A percentile compares a stretch with the other conserved stretches of the same genome.
Evolutionary conservation across 2,329 filamentous ascomycete species (phyloP).

Genomic region (Aureobasidium sp.): DNA sequence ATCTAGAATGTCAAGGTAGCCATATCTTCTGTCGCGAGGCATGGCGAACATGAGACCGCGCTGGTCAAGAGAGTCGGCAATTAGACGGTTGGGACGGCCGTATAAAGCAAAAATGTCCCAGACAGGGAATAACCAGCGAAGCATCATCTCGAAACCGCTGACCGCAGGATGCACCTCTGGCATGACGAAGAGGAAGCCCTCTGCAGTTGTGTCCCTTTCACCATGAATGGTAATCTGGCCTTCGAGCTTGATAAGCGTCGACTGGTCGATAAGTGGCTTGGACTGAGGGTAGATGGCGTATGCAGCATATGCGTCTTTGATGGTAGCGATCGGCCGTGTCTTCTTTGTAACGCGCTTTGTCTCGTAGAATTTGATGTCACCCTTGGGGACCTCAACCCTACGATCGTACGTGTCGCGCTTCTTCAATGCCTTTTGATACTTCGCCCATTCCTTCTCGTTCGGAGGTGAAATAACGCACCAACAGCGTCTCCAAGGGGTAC

Average conservation of each 20-base stretch:
- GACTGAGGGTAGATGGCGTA: slow-evolving; percentile 95
- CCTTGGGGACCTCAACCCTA: slow-evolving; percentile 63
- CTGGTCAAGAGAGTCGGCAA: slow-evolving; percentile 79
- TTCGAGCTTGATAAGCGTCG: slow-evolving; percentile 89
- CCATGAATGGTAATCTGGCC: slow-evolving; percentile 84
- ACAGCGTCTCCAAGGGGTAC: slow-evolving; percentile 90
- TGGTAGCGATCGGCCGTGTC: slow-evolving; percentile 78
- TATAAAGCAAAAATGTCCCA: slow-evolving; percentile 92
- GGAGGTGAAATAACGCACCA: slow-evolving; percentile 94
- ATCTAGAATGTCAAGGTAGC: slow-evolving; percentile 84
- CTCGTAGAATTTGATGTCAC: slow-evolving; percentile 93
- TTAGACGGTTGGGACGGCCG: slow-evolving; percentile 75
- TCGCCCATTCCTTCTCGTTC: slow-evolving; percentile 85
- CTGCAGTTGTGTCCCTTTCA: slow-evolving; percentile 66
- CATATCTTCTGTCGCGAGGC: slow-evolving; percentile 79
- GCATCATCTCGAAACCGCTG: slow-evolving; percentile 89
- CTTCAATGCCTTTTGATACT: slow-evolving; percentile 71
- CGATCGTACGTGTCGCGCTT: slow-evolving; percentile 83
- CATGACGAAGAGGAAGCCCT: slow-evolving; percentile 98
- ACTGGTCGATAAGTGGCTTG: slow-evolving; percentile 88
- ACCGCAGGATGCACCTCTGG: slow-evolving; percentile 89
- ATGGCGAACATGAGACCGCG: slow-evolving; percentile 97
- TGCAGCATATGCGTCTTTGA: slow-evolving; percentile 82
- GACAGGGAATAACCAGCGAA: slow-evolving; percentile 85
- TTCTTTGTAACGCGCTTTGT: slow-evolving; percentile 88